Base-by-base conservation (phyloP, 495 filamentous ascomycete genomes). In the Neurospora sp. region DNA sequence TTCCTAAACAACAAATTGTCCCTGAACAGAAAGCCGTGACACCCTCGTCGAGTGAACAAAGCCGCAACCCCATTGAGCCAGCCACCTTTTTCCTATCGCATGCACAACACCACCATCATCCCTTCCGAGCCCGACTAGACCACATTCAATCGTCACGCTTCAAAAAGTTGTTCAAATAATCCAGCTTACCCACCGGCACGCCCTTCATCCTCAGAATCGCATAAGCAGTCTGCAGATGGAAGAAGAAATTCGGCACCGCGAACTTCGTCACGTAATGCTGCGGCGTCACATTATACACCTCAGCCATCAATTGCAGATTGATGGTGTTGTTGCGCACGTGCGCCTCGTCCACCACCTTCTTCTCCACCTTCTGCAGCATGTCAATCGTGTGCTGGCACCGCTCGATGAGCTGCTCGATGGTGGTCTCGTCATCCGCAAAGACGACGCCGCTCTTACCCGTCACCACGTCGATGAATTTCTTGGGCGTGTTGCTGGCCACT, bases 171-270 rank as follows among this genome's bases (percentile, higher is more conserved):
- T 27, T 68, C 70, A 88, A 44, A 73, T 80, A 91, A 79, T 89
- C 85, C 27, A 27, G 20, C 83, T 90, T 90, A 1, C 87, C 87
- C 16, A 92, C 12, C 2, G 83, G 81, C 44, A 89, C 88, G 9
- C 89, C 89, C 76, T 88, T 81, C 68, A 78, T 79, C 38, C 89
- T 78, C 70, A 91, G 74, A 72, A 91, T 86, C 12, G 73, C 78
- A 79, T 91, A 91, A 35, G 87, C 80, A 9, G 82, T 88, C 2
- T 75, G 79, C 40, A 87, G 40, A 79, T 91, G 90, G 78, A 92
- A 91, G 70, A 71, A 71, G 70, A 71, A 71, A 16, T 71, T 71
- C 14, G 70, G 70, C 12, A 86, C 2, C 9, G 80, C 78, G 73
- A 80, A 87, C 4, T 77, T 75, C 22, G 73, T 41, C 27, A 85